Percentiles rank a stretch among this genome's conserved stretches.
phyloP scores from a whole-genome alignment of 169 alveolate species.

The Plasmodium knowlesi region DNA sequence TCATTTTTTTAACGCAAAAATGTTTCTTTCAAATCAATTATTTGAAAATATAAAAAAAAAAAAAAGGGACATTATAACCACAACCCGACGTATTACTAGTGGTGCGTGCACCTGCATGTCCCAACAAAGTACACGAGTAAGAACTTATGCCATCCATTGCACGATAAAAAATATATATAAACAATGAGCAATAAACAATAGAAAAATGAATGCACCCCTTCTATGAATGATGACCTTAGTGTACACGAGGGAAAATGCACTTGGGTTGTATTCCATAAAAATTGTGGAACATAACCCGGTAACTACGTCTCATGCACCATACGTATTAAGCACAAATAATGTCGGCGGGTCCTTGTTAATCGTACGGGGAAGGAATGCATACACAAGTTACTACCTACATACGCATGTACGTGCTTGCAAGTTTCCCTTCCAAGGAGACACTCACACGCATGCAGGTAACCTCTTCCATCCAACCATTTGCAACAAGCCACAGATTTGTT shows the following conservation, averaged over 20 bases:
- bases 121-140: not conserved
- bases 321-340: not conserved
- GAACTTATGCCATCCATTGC: not conserved
- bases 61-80: not conserved
- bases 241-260: not conserved
- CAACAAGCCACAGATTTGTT: not conserved
- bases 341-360: not conserved
- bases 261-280: not conserved
- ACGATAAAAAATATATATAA: not conserved
- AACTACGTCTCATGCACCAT: not conserved
- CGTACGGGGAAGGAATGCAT: not conserved
- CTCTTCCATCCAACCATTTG: not conserved
- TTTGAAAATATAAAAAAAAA: not conserved
- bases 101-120: not conserved
- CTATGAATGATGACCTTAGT: not conserved
- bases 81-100: not conserved
- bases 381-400: not conserved
- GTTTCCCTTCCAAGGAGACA: not conserved
- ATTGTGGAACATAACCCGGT: not conserved
- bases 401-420: not conserved
- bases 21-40: not conserved
- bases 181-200: not conserved
- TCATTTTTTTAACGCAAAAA: not conserved
- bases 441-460: not conserved
- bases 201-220: not conserved